Evolutionary conservation across 805 yeast species (phyloP), one percentile per base, ranked within the genome.

Genomic region (Hagleromyces aurorensis): DNA sequence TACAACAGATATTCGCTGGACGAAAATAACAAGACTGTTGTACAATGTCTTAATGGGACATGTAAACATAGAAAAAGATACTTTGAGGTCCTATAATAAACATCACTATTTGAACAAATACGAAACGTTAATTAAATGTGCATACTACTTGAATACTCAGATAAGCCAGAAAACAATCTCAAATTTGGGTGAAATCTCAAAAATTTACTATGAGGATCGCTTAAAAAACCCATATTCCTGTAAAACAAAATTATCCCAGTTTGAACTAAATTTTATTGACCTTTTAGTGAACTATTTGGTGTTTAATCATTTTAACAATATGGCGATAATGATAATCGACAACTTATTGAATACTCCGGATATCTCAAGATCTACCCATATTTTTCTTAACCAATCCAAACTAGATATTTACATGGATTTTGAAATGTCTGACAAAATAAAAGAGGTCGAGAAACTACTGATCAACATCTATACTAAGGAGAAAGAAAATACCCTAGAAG

Each of bases 91-190:
- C n/a, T 21, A 13, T 1, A 30, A 27, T 16, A 42, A 38, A 16
- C 25, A 36, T 22, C 53, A 54, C 25, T 41, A 44, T 9, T 37
- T 57, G 7, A 40, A 43, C 13, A 34, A 30, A 5, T 50, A 52
- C 13, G 61, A 55, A 23, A 30, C 46, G 0, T 42, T 63, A 23
- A 46, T 64, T 2, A 60, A 50, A 35, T 33, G 57, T 3, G 47
- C 48, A 10, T 63, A 56, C 37, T 53, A 49, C 16, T 37, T 64
- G 6, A 46, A 56, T 10, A 26, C 50, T 8, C 67, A 62, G 34
- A 47, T 54, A 41, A 52, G 44, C 16, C 38, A 54, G 8, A 54
- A 51, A 23, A 46, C 57, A 4, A 48, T 51, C 8, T 14, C 30
- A 3, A 61, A 62, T 28, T 36, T 64, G 8, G 37, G 36, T 1